These are phyloP conservation scores for Pichia sp. DNA, from an alignment of 1,139 yeast genomes.

Conservation along the genomic window DNA sequence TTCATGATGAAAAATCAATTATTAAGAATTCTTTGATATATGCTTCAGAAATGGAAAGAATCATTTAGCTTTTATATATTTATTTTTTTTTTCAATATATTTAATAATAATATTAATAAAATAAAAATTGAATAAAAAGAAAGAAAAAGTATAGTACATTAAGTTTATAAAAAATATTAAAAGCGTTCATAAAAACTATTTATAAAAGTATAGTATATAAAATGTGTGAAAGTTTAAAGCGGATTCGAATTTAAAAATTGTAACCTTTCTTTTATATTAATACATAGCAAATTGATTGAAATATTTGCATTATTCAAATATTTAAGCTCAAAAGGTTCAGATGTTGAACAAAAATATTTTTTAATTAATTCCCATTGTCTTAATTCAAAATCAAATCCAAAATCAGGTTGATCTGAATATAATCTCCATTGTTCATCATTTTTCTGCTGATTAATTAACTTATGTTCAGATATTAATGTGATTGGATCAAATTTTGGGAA, in stretches of 20 bases:
- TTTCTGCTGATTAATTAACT: constrained; percentile 32
- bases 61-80: constrained; percentile 40
- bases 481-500: constrained; percentile 39
- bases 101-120: neutral
- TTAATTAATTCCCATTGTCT: constrained; percentile 32
- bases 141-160: neutral
- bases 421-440: constrained; percentile 38
- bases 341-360: constrained; percentile 30
- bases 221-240: too few relatives aligned
- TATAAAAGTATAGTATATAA: too few relatives aligned
- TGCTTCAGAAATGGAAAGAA: constrained; percentile 84
- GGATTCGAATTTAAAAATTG: constrained; percentile 14
- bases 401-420: constrained; percentile 39
- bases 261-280: constrained; percentile 19
- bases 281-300: constrained; percentile 22
- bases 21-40: constrained; percentile 66
- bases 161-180: neutral
- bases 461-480: constrained; percentile 25
- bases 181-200: neutral
- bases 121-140: neutral
- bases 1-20: constrained; percentile 39
- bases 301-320: constrained; percentile 24
- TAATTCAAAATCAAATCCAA: constrained; percentile 51
- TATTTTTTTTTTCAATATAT: neutral
- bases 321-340: constrained; percentile 21